Conservation (phyloP, 2,329 filamentous ascomycete species). For the Akanthomyces lecanii region DNA sequence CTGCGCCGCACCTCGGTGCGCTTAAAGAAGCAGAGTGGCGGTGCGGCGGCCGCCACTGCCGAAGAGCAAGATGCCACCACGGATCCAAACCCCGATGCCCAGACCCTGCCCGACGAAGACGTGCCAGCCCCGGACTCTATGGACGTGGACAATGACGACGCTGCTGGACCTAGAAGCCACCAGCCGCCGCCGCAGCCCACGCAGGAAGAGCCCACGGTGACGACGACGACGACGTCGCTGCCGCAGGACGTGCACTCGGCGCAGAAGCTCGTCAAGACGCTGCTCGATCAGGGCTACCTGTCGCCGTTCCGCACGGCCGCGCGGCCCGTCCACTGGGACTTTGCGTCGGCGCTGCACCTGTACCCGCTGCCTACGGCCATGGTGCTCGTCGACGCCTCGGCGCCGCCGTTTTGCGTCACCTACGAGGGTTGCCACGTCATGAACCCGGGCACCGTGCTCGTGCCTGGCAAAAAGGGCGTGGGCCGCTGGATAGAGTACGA, state of each 20-base stretch:
- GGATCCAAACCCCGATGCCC: constrained; percentile 19
- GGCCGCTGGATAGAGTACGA: constrained; percentile 88
- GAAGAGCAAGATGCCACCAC: constrained; percentile 33
- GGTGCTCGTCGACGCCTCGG: constrained; percentile 76
- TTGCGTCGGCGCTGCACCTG: constrained; percentile 67
- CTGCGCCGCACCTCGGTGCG: constrained; percentile 72
- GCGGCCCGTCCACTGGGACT: constrained; percentile 88
- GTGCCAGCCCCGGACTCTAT: constrained; percentile 28
- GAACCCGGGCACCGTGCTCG: constrained; percentile 79
- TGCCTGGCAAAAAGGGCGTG: constrained; percentile 62
- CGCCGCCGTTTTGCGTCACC: constrained; percentile 77
- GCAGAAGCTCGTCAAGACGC: constrained; percentile 79
- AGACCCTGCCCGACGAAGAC: constrained; percentile 1
- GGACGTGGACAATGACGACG: constrained; percentile 34
- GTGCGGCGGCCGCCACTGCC: neutral
- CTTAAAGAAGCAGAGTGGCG: constrained; percentile 46
- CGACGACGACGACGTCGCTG: constrained; percentile 24
- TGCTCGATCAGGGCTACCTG: constrained; percentile 86
- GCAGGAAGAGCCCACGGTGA: constrained; percentile 18
- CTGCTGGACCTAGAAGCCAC: neutral
- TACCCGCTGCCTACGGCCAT: constrained; percentile 86
- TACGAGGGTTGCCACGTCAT: constrained; percentile 96
- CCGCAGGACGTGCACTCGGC: constrained; percentile 55
- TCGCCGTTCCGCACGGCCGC: constrained; percentile 78
- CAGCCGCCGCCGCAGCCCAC: constrained; percentile 1